These are phyloP conservation scores for Blepharisma japonicum DNA, from an alignment of 73 alveolate genomes.

Conservation along the genomic window DNA sequence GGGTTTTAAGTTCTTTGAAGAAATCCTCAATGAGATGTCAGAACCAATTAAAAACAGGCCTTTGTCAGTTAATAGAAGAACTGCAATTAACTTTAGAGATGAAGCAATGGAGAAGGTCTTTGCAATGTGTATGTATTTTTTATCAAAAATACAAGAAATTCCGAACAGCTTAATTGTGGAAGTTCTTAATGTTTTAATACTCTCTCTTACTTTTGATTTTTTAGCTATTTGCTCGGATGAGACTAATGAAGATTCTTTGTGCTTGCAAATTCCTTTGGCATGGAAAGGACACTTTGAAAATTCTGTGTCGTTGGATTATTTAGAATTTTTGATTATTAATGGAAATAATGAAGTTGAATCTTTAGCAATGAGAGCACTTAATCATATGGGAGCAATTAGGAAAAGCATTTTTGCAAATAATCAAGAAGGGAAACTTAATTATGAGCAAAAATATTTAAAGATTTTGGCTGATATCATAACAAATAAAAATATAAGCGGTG, in stretches of 20 bases:
- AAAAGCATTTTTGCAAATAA: conserved; percentile 1
- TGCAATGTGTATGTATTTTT: too few species aligned
- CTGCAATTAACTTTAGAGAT: conserved; percentile 1
- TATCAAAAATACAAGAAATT: neutral
- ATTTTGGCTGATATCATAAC: neutral
- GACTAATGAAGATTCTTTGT: neutral
- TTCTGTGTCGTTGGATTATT: neutral
- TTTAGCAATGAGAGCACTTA: neutral
- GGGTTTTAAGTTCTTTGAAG: neutral
- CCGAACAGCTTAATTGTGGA: neutral
- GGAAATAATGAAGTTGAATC: neutral
- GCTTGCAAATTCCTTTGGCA: conserved; percentile 4
- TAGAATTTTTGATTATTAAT: neutral
- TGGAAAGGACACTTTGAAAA: conserved; percentile 24
- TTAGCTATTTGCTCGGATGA: neutral
- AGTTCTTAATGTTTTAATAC: neutral
- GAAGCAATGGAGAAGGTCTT: neutral
- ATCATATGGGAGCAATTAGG: neutral
- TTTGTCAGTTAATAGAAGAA: neutral
- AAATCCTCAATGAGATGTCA: neutral
- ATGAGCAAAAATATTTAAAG: neutral
- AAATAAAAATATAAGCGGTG: neutral
- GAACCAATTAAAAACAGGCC: conserved; percentile 23
- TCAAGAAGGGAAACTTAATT: neutral
- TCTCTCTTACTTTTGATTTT: neutral